Evolutionary conservation across 495 filamentous ascomycete species (phyloP).

Genomic region (Podospora appendiculata): DNA sequence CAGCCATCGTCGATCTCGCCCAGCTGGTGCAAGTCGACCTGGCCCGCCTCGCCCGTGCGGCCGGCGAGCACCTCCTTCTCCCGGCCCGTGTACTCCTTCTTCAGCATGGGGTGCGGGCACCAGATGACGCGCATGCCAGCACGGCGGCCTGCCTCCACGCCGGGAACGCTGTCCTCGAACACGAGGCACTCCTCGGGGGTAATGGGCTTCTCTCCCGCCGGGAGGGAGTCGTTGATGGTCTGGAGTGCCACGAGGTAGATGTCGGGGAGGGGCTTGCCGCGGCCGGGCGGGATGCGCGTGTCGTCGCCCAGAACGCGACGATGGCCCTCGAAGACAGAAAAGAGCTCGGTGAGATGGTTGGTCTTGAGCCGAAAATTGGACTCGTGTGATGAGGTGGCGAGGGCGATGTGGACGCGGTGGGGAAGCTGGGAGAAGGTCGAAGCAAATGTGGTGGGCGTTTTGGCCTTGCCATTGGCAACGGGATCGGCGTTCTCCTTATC

Average conservation of each 20-base stretch:
- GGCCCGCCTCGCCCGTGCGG: conserved; percentile 56
- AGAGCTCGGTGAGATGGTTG: conserved; percentile 60
- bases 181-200: conserved; percentile 84
- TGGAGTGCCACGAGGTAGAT: conserved; percentile 86
- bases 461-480: background rate
- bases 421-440: conserved; percentile 20
- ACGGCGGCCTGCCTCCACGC: conserved; percentile 81
- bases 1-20: conserved; percentile 66
- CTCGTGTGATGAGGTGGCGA: conserved; percentile 72
- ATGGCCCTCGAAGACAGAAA: conserved; percentile 58
- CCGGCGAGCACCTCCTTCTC: conserved; percentile 83
- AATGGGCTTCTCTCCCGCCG: conserved; percentile 59
- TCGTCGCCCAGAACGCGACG: conserved; percentile 84
- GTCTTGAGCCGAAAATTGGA: conserved; percentile 78
- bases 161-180: conserved; percentile 91
- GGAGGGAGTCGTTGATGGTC: conserved; percentile 68
- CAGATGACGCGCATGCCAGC: conserved; percentile 95
- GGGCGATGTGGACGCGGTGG: conserved; percentile 64
- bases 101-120: conserved; percentile 77
- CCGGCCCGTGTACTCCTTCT: conserved; percentile 64
- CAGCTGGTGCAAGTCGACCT: conserved; percentile 41
- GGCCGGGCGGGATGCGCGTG: conserved; percentile 62
- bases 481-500: conserved; percentile 7
- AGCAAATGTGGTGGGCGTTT: background rate
- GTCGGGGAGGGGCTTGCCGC: conserved; percentile 90